Evolutionary conservation across 1,139 yeast genomes (phyloP), one percentile per base, ranked within the genome.

Genomic region (Pichia sp.): DNA sequence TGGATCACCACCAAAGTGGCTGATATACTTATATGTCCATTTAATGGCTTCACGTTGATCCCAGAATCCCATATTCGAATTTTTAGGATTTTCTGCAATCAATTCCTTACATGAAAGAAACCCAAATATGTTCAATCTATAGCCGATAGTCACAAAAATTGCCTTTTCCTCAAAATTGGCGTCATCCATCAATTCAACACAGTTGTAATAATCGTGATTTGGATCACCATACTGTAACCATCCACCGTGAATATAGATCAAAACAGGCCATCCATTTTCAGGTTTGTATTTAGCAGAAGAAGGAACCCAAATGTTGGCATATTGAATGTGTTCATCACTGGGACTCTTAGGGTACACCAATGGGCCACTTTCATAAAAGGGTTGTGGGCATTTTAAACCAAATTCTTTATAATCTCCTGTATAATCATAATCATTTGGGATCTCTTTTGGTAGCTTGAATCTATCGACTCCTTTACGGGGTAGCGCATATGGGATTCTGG

Each of bases 41-140:
- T 66, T 67, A 23, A 68, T 49, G 2, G 70, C 67, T 37, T 64
- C 47, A 43, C 67, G 57, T 44, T 61, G 63, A 41, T 72, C 77
- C 69, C 72, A 68, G 47, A 69, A 60, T 4, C 73, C 73, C 43
- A 67, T 64, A 47, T 69, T 69, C 6, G 68, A 54, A 46, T 52
- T 55, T 45, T 44, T 53, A 37, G 47, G 54, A 48, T 56, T 55
- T 41, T 60, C 64, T 32, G 59, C 62, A 1, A 55, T 39, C 34
- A 63, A 48, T 39, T 62, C 66, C 36, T 58, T 52, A 10, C 59
- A 51, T 8, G 67, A 53, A 26, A 69, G 52, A 49, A 68, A 69
- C 2, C 73, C 73, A 51, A 68, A 64, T 39, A 66, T 57, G 44
- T 68, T 67, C 38, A 69, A 55, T 42, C 73, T 53, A 50, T 69